Conservation (phyloP, 1,284 basidiomycete genomes). For the Athelia psychrophila region DNA sequence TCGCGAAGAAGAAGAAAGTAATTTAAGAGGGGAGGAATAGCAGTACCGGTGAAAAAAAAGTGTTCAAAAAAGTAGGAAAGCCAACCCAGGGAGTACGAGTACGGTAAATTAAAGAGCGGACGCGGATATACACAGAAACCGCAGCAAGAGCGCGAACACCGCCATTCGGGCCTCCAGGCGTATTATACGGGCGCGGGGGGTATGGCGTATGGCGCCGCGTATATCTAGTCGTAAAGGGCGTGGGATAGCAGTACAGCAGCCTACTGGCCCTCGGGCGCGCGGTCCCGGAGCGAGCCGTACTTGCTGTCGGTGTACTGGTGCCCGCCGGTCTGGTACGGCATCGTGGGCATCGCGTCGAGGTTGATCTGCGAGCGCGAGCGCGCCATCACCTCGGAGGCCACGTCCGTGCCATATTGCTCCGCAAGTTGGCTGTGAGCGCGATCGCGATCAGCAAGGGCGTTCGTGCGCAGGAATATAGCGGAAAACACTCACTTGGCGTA, state of each 20-base stretch:
- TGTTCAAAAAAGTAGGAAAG: too few species aligned
- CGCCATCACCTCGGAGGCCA: constrained; percentile 35
- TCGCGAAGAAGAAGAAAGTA: constrained; percentile 38
- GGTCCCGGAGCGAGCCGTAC: background rate
- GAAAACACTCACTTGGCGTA: constrained; percentile 54
- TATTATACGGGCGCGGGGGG: too few species aligned
- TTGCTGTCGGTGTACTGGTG: background rate
- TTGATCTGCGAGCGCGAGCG: constrained; percentile 30
- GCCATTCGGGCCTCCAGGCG: too few species aligned
- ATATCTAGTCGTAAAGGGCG: too few species aligned
- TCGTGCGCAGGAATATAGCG: constrained; percentile 5
- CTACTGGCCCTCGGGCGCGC: background rate
- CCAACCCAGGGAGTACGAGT: too few species aligned
- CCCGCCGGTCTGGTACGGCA: background rate
- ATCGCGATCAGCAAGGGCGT: constrained; percentile 1
- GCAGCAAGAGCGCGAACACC: too few species aligned
- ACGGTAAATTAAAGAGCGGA: too few species aligned
- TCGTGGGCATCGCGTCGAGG: constrained; percentile 12
- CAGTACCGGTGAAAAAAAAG: too few species aligned
- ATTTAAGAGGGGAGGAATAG: too few species aligned
- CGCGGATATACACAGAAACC: too few species aligned
- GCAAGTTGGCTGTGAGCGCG: constrained; percentile 42
- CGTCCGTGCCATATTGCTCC: constrained; percentile 46
- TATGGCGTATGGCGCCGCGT: too few species aligned
- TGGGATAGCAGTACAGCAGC: background rate